Evolutionary conservation across 306 rosid species (phyloP).

Genomic region (Begonia loranthoides): DNA sequence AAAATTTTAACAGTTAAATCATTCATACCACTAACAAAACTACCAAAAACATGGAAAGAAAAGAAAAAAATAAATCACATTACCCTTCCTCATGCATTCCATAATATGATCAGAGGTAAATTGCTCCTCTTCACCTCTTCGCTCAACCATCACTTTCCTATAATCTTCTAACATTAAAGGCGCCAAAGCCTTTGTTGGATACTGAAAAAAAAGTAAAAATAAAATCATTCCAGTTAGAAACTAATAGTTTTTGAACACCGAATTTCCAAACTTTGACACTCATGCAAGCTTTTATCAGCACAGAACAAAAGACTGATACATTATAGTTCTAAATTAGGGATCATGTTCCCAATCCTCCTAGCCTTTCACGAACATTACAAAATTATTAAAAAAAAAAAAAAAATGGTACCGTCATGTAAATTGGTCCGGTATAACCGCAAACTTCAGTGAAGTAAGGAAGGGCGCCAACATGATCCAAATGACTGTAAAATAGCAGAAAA

Average conservation of each 20-base stretch:
- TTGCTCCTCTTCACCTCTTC: constrained; percentile 82
- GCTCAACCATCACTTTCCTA: constrained; percentile 80
- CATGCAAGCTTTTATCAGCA: too few species aligned
- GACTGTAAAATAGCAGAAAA: constrained; percentile 31
- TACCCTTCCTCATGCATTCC: constrained; percentile 85
- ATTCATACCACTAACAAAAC: too few species aligned
- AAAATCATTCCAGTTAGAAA: neutral
- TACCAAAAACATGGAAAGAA: too few species aligned
- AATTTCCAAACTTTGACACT: neutral
- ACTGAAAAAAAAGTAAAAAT: constrained; percentile 22
- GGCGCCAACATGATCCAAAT: constrained; percentile 85
- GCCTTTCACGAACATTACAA: too few species aligned
- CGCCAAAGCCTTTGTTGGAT: constrained; percentile 88
- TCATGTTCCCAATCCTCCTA: too few species aligned
- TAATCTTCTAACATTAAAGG: constrained; percentile 87
- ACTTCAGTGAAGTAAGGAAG: constrained; percentile 83
- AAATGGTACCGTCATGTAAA: constrained; percentile 79
- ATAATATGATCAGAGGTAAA: constrained; percentile 55
- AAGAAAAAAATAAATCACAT: too few species aligned
- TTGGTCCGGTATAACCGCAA: constrained; percentile 70
- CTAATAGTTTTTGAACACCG: neutral
- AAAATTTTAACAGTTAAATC: too few species aligned
- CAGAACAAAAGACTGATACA: too few species aligned
- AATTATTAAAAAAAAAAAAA: too few species aligned
- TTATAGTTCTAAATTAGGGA: too few species aligned